Evolutionary conservation across 441 rosid species (phyloP), one percentile per base, ranked within the genome.

Genomic region (Adansonia rubrostipa): DNA sequence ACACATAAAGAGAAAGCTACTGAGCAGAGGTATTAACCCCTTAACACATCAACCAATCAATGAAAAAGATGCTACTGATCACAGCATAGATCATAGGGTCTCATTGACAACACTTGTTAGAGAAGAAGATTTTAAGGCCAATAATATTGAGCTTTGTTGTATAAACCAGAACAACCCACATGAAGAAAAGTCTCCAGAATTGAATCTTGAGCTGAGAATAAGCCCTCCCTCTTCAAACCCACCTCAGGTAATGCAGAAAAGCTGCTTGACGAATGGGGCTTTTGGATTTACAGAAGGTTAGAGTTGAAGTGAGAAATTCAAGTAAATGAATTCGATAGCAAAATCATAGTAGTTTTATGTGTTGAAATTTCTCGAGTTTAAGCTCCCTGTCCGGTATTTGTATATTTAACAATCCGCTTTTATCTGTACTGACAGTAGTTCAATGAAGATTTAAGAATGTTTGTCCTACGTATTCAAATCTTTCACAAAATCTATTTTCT

Each of bases 1-100:
- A 10, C 97, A 95, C 72, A 93, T 95, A 74, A 86, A 93, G 82
- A 92, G 96, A 82, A 95, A 95, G 85, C 92, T 95, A 40, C 73
- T 93, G 66, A 93, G 85, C 77, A 84, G 97, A 81, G 98, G 98
- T 45, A 91, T 95, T 76, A 97, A 95, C 81, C 97, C 97, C 36
- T 79, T 92, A 5, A 92, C 97, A 15, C 98, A 93, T 75, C 79
- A 95, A 71, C 86, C 91, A 4, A 40, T 83, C 61, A 80, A 81
- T 69, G 80, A 70, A 57, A 57, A 22, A 2, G 74, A 50, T 62
- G 28, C 56, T 53, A 62, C 3, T 33, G 36, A 33, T 22, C 9
- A 9, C 14, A 10, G 4, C 40, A n/a, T 5, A 5, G 15, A 17
- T 22, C 36, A 33, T 33, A 33, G 4, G 36, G 36, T 33, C 36